Evolutionary conservation across 164 flowering plant genomes (phyloP).

Genomic region (Tetrastigma voinierianum): DNA sequence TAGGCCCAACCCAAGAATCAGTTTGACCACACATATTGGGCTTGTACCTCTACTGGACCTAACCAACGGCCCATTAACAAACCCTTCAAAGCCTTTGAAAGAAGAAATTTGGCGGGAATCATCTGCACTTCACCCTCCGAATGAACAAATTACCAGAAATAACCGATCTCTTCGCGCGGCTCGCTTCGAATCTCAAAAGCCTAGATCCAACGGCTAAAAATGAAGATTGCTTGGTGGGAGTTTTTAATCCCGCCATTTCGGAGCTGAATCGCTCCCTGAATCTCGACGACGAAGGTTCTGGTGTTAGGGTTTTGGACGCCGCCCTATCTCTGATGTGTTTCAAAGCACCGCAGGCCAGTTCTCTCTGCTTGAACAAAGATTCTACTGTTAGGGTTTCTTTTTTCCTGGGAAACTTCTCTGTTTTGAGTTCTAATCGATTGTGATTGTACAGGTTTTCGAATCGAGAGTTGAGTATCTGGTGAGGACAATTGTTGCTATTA

Average conservation of each 20-base stretch:
- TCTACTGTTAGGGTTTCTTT: background rate
- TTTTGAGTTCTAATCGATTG: background rate
- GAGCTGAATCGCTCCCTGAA: constrained; percentile 53
- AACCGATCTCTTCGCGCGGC: constrained; percentile 39
- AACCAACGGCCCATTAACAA: too few species aligned
- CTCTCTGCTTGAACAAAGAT: background rate
- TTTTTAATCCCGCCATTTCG: constrained; percentile 30
- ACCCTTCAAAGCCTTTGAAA: background rate
- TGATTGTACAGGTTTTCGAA: constrained; percentile 42
- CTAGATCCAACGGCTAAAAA: background rate
- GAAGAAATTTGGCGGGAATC: constrained; percentile 18
- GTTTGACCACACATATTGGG: too few species aligned
- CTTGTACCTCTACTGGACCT: too few species aligned
- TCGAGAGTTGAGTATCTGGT: constrained; percentile 31
- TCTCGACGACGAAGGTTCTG: constrained; percentile 27
- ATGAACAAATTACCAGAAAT: constrained; percentile 35
- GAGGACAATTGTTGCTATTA: constrained; percentile 43
- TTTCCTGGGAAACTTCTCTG: background rate
- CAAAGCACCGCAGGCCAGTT: constrained; percentile 54
- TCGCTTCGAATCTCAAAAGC: constrained; percentile 42
- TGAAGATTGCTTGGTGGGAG: constrained; percentile 15
- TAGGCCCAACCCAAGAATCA: too few species aligned
- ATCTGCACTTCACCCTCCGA: background rate
- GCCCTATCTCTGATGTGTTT: constrained; percentile 73
- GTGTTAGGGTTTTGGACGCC: constrained; percentile 64